phyloP scores from a whole-genome alignment of 495 filamentous ascomycete species.

The Xylaria venustula region DNA sequence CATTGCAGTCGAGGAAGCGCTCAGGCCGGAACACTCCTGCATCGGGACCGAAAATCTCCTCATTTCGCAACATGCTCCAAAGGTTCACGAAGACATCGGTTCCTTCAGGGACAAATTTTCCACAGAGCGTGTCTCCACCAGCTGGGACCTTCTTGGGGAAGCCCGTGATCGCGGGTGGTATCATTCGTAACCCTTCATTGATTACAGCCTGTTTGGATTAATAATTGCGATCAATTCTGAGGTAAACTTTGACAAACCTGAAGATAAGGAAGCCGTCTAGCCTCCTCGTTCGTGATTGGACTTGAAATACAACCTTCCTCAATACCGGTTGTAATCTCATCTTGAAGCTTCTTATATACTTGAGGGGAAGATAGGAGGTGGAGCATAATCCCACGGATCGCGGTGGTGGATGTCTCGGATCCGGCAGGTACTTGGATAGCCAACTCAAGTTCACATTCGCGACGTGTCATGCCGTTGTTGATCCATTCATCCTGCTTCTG shows the following conservation, averaged over 20 bases:
- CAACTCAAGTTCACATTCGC: conserved; percentile 34
- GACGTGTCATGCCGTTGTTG: conserved; percentile 28
- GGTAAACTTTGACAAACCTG: conserved; percentile 15
- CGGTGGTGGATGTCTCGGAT: conserved; percentile 59
- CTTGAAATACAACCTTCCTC: conserved; percentile 29
- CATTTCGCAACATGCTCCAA: conserved; percentile 30
- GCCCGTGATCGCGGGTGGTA: conserved; percentile 34
- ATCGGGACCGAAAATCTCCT: conserved; percentile 48
- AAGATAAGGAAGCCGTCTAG: conserved; percentile 41
- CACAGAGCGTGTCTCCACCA: conserved; percentile 51
- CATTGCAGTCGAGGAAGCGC: conserved; percentile 50
- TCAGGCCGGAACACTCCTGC: conserved; percentile 53
- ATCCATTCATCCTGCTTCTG: conserved; percentile 32
- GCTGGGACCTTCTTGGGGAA: conserved; percentile 46
- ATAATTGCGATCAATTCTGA: conserved; percentile 19
- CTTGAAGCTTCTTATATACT: conserved; percentile 52
- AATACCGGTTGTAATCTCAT: conserved; percentile 49
- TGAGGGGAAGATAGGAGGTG: conserved; percentile 44
- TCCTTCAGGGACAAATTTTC: conserved; percentile 50
- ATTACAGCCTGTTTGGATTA: conserved; percentile 41
- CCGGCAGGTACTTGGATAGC: conserved; percentile 49
- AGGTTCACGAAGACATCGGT: conserved; percentile 52
- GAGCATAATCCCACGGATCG: conserved; percentile 53
- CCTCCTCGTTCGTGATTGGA: conserved; percentile 39
- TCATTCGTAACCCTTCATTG: conserved; percentile 50